These are phyloP conservation scores for Gentiana macrophylla DNA, from an alignment of 257 asterid species.

Conservation along the genomic window DNA sequence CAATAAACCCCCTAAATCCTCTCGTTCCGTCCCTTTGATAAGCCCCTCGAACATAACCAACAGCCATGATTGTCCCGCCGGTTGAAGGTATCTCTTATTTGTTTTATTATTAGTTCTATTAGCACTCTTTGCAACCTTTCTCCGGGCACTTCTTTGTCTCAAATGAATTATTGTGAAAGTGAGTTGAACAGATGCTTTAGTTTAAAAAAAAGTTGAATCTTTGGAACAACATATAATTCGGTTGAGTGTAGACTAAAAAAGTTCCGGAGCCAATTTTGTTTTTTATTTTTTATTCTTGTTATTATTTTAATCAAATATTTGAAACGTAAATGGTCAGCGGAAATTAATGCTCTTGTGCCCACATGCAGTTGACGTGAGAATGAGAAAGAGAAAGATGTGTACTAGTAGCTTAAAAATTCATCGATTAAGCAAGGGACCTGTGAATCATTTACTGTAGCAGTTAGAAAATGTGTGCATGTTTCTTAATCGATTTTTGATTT, in stretches of 20 bases:
- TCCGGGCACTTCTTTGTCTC: not conserved
- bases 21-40: not conserved
- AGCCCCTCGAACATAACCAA: not conserved
- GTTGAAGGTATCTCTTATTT: too few relatives aligned
- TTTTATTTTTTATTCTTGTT: not conserved
- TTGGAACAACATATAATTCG: too few relatives aligned
- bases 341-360: conserved; percentile 14
- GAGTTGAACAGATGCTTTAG: too few relatives aligned
- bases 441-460: not conserved
- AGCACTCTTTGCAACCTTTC: too few relatives aligned
- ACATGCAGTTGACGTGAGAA: conserved; percentile 7
- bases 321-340: too few relatives aligned
- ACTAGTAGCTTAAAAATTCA: conserved; percentile 1
- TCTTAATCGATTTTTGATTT: not conserved
- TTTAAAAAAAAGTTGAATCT: too few relatives aligned
- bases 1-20: not conserved
- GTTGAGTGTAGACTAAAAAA: too few relatives aligned
- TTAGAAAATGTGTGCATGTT: not conserved
- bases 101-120: too few relatives aligned
- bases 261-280: not conserved
- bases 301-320: not conserved
- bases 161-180: not conserved
- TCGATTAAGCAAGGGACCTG: not conserved
- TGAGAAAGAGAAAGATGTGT: conserved; percentile 1
- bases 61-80: not conserved